Conservation (phyloP, 1,284 basidiomycete species). For the Boletellus deceptivus region DNA sequence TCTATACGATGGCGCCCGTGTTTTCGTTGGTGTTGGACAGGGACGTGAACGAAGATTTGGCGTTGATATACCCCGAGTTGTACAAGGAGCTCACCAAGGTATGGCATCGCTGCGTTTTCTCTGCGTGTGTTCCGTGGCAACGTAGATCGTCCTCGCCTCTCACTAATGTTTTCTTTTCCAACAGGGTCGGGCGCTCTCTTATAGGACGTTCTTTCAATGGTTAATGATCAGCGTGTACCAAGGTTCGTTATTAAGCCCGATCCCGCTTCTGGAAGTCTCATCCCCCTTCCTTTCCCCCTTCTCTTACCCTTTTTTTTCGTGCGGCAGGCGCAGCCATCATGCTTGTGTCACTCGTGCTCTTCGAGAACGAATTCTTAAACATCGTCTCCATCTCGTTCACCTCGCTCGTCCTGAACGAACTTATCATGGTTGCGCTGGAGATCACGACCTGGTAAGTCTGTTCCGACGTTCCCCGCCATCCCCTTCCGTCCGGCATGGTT, state of each 20-base stretch:
- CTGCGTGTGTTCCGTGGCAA: not conserved
- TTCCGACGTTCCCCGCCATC: not conserved
- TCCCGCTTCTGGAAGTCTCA: not conserved
- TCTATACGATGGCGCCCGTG: slow-evolving; percentile 98
- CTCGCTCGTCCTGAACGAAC: slow-evolving; percentile 92
- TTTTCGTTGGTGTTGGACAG: slow-evolving; percentile 95
- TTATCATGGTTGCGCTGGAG: slow-evolving; percentile 98
- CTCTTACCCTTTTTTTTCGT: not conserved
- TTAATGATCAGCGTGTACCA: slow-evolving; percentile 97
- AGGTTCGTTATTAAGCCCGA: slow-evolving; percentile 48
- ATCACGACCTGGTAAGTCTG: slow-evolving; percentile 86
- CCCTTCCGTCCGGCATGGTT: not conserved
- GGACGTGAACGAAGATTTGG: slow-evolving; percentile 95
- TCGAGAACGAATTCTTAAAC: slow-evolving; percentile 97
- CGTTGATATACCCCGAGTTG: slow-evolving; percentile 93
- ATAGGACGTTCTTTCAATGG: slow-evolving; percentile 99
- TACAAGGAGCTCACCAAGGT: slow-evolving; percentile 98
- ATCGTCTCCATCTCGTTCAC: slow-evolving; percentile 99
- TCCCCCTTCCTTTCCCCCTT: no score
- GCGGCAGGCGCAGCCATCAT: slow-evolving; percentile 90
- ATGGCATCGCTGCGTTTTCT: not conserved
- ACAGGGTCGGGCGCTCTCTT: slow-evolving; percentile 89
- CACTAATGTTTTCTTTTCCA: not conserved
- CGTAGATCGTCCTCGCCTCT: not conserved
- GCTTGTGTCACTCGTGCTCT: slow-evolving; percentile 94